Evolutionary conservation across 192 early-diverging fungal species (phyloP).

Genomic region (Backusella westeae): DNA sequence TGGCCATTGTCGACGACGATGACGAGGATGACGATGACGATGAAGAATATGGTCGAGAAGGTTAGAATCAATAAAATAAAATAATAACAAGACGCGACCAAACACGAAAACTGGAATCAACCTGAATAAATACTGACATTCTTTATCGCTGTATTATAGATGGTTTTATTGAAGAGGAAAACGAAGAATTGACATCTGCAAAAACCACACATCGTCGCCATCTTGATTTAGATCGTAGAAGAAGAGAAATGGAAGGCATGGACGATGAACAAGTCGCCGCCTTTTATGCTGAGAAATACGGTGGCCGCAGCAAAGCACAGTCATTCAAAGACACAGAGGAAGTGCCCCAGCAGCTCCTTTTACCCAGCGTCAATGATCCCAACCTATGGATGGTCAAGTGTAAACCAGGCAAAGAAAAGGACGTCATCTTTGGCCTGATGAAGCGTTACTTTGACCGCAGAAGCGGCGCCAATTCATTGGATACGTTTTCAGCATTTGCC

Average conservation of each 20-base stretch:
- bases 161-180: conserved; percentile 71
- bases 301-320: conserved; percentile 51
- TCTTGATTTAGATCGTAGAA: conserved; percentile 65
- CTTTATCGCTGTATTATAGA: conserved; percentile 47
- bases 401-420: conserved; percentile 84
- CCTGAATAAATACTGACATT: conserved; percentile 54
- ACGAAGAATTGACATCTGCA: conserved; percentile 53
- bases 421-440: conserved; percentile 79
- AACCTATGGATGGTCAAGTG: conserved; percentile 90
- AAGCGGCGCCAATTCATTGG: conserved; percentile 54
- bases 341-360: conserved; percentile 75
- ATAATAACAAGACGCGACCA: conserved; percentile 8
- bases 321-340: conserved; percentile 50
- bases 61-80: conserved; percentile 23
- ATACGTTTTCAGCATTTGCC: conserved; percentile 80
- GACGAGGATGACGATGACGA: conserved; percentile 69
- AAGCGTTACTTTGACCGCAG: conserved; percentile 71
- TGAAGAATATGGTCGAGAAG: conserved; percentile 56
- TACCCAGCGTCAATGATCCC: conserved; percentile 86
- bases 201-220: conserved; percentile 63
- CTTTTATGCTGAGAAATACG: conserved; percentile 69
- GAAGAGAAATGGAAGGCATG: conserved; percentile 68
- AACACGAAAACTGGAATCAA: background rate
- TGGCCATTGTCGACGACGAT: conserved; percentile 71
- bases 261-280: conserved; percentile 85